Base-by-base conservation (phyloP, 2,329 filamentous ascomycete genomes). In the Tricladium varicosporioides region DNA sequence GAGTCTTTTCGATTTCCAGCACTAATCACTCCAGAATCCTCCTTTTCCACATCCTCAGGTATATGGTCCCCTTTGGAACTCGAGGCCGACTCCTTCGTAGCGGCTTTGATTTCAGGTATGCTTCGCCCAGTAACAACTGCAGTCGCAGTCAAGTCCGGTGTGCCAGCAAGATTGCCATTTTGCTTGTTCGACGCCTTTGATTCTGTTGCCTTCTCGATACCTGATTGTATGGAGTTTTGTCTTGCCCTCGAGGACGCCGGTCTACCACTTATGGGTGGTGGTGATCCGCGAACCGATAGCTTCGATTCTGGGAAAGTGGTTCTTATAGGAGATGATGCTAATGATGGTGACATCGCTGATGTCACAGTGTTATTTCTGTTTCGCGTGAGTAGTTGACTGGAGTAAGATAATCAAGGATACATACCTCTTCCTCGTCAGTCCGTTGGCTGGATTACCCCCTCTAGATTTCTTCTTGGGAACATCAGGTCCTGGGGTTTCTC, bases 401-500 rank as follows among this genome's bases (percentile, higher is more conserved):
- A 48, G 33, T 4, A 42, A 2, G 19, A 32, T 16, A 22, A 11
- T 32, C n/a, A 58, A 13, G 31, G 48, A 18, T 52, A 75, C 80
- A 67, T 80, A 89, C 88, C 85, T 93, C 92, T 72, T 96, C 75
- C 93, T 92, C 31, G 84, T 72, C 63, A 85, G 84, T n/a, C 84
- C 80, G 63, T 89, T 90, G 3, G 83, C 82, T 1, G 83, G 57
- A 75, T 84, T 58, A 80, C 76, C 62, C 76, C 89, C 79, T 80
- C 92, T 74, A 73, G 84, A 76, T 82, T 83, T 91, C 75, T 92
- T 93, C 57, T 87, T 86, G 32, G 78, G 71, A 1, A 72, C 77
- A 53, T 91, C 89, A 1, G 81, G 81, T 10, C 77, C 81, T 31
- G 88, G 86, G 9, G 88, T 91, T 59, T 84, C 86, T 66, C 84